Evolutionary conservation across 768 basidiomycete species (phyloP).

Genomic region (Collybia sp.): DNA sequence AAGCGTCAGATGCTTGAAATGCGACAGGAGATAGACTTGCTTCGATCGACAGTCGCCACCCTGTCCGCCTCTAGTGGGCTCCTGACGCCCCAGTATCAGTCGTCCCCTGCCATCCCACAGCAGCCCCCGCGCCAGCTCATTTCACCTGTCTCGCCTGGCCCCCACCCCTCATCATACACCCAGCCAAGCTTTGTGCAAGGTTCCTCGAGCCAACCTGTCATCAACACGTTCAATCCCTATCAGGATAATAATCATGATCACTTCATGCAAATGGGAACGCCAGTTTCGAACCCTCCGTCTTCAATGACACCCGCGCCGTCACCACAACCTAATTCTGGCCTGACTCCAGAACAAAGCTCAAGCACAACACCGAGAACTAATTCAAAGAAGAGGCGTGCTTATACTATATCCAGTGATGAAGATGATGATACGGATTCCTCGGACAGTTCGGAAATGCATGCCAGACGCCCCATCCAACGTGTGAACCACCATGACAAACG

Average conservation of each 20-base stretch:
- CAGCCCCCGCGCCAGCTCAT: constrained; percentile 20
- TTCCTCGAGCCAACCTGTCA: constrained; percentile 24
- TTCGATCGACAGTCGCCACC: constrained; percentile 34
- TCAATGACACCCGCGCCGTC: constrained; percentile 27
- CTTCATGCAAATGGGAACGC: constrained; percentile 10
- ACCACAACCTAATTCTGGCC: constrained; percentile 15
- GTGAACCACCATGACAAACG: constrained; percentile 59
- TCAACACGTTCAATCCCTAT: constrained; percentile 8
- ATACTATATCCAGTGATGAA: constrained; percentile 30
- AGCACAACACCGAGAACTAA: constrained; percentile 8
- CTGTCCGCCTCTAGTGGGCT: constrained; percentile 14
- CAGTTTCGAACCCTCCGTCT: constrained; percentile 13
- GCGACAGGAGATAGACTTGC: constrained; percentile 44
- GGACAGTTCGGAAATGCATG: constrained; percentile 26
- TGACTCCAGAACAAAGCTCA: constrained; percentile 5
- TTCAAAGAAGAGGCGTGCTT: constrained; percentile 23
- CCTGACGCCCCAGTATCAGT: constrained; percentile 23
- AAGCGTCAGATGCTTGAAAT: constrained; percentile 51
- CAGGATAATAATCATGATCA: constrained; percentile 7
- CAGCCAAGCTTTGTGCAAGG: constrained; percentile 32
- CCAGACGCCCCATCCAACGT: constrained; percentile 35
- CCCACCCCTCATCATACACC: constrained; percentile 22
- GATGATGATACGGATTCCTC: constrained; percentile 29
- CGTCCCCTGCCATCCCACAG: constrained; percentile 24
- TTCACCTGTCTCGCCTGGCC: constrained; percentile 34